These are phyloP conservation scores for Botryosphaeria dothidea DNA, from an alignment of 2,329 filamentous ascomycete genomes.

Conservation along the genomic window DNA sequence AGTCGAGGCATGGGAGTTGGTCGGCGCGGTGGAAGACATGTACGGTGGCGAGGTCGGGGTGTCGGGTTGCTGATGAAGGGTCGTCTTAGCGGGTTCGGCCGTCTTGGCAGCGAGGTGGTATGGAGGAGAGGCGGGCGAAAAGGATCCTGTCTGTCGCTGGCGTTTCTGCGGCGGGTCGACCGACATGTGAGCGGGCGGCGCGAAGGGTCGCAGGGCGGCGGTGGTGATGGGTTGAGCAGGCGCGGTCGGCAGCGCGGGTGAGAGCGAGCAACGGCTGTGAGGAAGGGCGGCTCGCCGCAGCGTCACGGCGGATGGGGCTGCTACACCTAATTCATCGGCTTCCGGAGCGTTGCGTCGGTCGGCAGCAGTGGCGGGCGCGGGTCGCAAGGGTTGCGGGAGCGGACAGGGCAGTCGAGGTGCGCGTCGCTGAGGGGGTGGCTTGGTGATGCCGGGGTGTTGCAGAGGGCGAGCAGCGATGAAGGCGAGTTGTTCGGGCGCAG, in stretches of 20 bases:
- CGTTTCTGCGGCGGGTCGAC: conserved; percentile 31
- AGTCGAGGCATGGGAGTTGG: conserved; percentile 22
- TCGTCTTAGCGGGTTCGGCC: conserved; percentile 41
- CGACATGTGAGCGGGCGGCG: conserved; percentile 24
- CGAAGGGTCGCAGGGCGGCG: not conserved
- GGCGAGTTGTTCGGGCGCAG: not conserved
- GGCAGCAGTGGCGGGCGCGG: not conserved
- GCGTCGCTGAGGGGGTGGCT: conserved; percentile 7
- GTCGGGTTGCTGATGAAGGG: conserved; percentile 42
- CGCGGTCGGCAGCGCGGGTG: conserved; percentile 4
- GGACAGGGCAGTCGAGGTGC: not conserved
- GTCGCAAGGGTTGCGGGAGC: not conserved
- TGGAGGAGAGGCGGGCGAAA: conserved; percentile 47
- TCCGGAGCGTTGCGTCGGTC: not conserved
- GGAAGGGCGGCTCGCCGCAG: conserved; percentile 20
- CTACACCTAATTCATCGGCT: conserved; percentile 12
- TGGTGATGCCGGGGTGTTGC: conserved; percentile 15
- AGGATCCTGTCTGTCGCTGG: conserved; percentile 44
- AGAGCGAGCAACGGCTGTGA: conserved; percentile 6
- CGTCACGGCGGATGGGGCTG: conserved; percentile 22
- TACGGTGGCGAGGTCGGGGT: conserved; percentile 51
- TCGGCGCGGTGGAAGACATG: conserved; percentile 48
- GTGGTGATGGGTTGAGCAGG: not conserved
- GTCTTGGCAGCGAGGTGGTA: conserved; percentile 39
- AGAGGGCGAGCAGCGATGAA: not conserved